Percentiles rank a stretch among this genome's conserved stretches.
Evolutionary conservation across 371 early-diverging fungal genomes (phyloP).

Genomic region (Nematocida sp.): DNA sequence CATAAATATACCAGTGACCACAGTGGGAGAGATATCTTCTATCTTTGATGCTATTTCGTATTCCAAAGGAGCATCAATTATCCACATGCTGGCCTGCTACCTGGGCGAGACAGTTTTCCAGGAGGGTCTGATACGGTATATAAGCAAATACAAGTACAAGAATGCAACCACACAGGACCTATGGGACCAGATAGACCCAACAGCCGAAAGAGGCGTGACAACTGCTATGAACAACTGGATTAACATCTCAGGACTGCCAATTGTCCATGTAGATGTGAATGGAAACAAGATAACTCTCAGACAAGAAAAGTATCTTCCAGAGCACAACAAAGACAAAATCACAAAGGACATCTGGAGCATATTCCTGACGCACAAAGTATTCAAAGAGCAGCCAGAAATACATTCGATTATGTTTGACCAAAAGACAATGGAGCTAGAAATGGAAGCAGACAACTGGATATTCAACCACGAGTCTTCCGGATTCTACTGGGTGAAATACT

Average conservation of each 20-base stretch:
- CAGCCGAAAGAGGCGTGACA: constrained; percentile 70
- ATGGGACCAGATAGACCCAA: constrained; percentile 72
- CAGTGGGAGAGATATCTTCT: constrained; percentile 71
- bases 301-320: constrained; percentile 40
- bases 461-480: constrained; percentile 69
- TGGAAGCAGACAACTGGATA: constrained; percentile 64
- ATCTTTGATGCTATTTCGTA: constrained; percentile 74
- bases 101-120: constrained; percentile 68
- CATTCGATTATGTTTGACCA: constrained; percentile 12
- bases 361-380: constrained; percentile 34
- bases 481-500: constrained; percentile 69
- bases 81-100: constrained; percentile 78
- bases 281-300: constrained; percentile 1
- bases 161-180: constrained; percentile 77
- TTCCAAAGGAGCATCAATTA: constrained; percentile 80
- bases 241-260: constrained; percentile 70
- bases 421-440: background rate
- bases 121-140: constrained; percentile 72
- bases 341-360: constrained; percentile 13
- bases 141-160: constrained; percentile 71
- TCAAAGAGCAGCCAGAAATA: background rate
- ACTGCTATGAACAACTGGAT: constrained; percentile 80
- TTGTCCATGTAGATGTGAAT: constrained; percentile 65
- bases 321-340: background rate
- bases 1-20: constrained; percentile 75